Percentiles rank a stretch among this genome's conserved stretches.
phyloP scores from a whole-genome alignment of 2,329 filamentous ascomycete species.

The Teratosphaeria viscida region DNA sequence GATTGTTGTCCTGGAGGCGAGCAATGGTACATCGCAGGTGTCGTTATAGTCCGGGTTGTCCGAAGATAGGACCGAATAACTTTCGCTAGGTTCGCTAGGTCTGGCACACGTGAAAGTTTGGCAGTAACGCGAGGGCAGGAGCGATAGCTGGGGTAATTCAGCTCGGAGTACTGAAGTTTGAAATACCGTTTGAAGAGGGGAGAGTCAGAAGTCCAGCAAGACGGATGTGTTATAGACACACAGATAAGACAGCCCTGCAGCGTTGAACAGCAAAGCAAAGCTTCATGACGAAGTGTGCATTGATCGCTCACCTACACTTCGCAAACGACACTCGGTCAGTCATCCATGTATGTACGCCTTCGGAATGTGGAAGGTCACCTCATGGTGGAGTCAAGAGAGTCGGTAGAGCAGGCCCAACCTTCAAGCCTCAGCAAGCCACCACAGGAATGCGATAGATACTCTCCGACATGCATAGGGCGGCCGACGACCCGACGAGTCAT shows the following conservation, averaged over 20 bases:
- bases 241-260: neutral
- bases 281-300: neutral
- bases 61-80: neutral
- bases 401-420: neutral
- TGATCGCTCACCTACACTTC: neutral
- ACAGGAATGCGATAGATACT: neutral
- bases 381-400: neutral
- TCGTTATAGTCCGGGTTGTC: neutral
- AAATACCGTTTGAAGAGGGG: neutral
- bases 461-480: neutral
- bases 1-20: neutral
- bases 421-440: neutral
- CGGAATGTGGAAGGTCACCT: slow-evolving; percentile 1
- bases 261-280: neutral
- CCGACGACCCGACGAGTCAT: neutral
- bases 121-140: neutral
- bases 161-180: neutral
- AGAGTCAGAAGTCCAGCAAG: neutral
- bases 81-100: neutral
- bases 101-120: neutral
- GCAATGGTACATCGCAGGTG: neutral
- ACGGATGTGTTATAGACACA: neutral
- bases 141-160: neutral
- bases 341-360: neutral
- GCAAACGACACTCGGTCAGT: neutral